A percentile compares a stretch with the other conserved stretches of the same genome.
phyloP scores from a whole-genome alignment of 306 rosid genomes.

The Prosopis cineraria region DNA sequence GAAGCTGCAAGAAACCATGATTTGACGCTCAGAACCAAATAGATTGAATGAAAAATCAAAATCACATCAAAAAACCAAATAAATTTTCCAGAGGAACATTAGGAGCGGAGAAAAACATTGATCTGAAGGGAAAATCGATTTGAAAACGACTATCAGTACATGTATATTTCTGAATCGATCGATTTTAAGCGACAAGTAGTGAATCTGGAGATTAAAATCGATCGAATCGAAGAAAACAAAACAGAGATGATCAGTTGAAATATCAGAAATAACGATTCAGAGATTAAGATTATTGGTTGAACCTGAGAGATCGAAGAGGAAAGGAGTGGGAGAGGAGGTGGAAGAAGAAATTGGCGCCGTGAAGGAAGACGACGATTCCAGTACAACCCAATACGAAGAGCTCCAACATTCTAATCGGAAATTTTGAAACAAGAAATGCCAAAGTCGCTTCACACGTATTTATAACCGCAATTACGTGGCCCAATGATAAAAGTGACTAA shows the following conservation, averaged over 20 bases:
- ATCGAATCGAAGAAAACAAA: neutral
- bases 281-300: neutral
- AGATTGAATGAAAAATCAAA: neutral
- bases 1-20: constrained; percentile 40
- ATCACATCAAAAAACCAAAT: neutral
- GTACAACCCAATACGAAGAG: constrained; percentile 1
- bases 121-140: neutral
- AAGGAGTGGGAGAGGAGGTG: neutral
- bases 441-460: neutral
- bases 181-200: neutral
- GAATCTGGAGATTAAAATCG: neutral
- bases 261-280: neutral
- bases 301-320: neutral
- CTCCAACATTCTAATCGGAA: neutral
- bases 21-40: neutral
- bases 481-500: too few species aligned
- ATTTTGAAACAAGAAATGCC: neutral
- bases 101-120: neutral
- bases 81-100: neutral
- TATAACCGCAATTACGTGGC: neutral
- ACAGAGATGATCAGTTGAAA: neutral
- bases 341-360: constrained; percentile 17
- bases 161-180: neutral
- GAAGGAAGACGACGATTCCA: constrained; percentile 7
- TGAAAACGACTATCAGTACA: neutral